Percentiles rank a stretch among this genome's conserved stretches.
phyloP scores from a whole-genome alignment of 2,329 filamentous ascomycete species.

The Fusarium goolgardi region DNA sequence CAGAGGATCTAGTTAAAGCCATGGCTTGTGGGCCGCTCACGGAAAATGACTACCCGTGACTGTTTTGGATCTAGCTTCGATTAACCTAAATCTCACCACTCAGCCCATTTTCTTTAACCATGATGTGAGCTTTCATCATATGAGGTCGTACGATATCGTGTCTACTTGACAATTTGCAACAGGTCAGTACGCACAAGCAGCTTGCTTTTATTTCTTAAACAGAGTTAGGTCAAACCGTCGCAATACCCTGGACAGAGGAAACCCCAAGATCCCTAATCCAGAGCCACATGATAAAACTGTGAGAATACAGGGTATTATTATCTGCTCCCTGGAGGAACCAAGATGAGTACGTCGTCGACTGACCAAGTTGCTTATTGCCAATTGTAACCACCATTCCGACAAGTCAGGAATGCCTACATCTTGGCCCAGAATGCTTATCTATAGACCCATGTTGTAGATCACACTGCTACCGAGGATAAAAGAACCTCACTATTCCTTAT shows the following conservation, averaged over 20 bases:
- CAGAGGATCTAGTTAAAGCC: neutral
- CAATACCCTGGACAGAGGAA: too few species aligned
- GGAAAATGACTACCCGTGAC: neutral
- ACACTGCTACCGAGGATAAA: neutral
- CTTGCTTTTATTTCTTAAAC: too few species aligned
- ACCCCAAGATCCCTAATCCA: too few species aligned
- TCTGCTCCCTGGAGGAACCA: too few species aligned
- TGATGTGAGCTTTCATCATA: neutral
- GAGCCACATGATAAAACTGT: too few species aligned
- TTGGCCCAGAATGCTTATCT: neutral
- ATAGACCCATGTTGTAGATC: neutral
- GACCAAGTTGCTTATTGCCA: too few species aligned
- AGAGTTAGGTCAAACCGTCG: too few species aligned
- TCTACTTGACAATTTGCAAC: neutral
- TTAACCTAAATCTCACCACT: neutral
- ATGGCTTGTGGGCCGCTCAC: neutral
- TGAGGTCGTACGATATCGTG: neutral
- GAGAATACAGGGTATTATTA: too few species aligned
- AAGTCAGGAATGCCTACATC: neutral
- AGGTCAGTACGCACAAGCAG: too few species aligned
- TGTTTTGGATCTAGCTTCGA: neutral
- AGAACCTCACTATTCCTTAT: neutral
- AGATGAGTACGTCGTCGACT: too few species aligned
- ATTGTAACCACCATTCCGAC: too few species aligned
- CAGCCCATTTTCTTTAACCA: neutral